Percentiles rank a stretch among this genome's conserved stretches.
These are phyloP conservation scores for Juglanconis juglandina DNA, from an alignment of 2,329 filamentous ascomycete genomes.

Conservation along the genomic window DNA sequence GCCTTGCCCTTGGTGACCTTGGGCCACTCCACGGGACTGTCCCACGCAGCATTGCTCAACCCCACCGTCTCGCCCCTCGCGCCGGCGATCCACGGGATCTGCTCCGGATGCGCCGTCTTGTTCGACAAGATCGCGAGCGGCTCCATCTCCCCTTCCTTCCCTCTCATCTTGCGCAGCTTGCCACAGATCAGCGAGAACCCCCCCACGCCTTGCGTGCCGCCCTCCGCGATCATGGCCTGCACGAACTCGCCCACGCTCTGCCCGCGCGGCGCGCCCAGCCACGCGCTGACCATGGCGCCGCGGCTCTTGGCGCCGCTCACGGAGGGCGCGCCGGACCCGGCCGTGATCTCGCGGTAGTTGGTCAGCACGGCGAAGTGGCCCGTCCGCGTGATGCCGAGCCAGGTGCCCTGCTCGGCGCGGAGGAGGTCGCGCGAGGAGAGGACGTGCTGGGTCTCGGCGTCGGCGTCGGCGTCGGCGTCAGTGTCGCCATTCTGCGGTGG, in stretches of 20 bases:
- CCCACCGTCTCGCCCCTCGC: constrained; percentile 51
- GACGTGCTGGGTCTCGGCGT: constrained; percentile 33
- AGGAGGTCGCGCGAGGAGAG: constrained; percentile 62
- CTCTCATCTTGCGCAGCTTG: constrained; percentile 39
- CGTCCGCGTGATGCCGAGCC: constrained; percentile 59
- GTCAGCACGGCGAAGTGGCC: constrained; percentile 63
- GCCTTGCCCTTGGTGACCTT: constrained; percentile 55
- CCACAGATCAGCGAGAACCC: constrained; percentile 67
- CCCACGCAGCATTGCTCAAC: constrained; percentile 60
- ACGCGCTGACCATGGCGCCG: constrained; percentile 62
- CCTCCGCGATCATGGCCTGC: constrained; percentile 47
- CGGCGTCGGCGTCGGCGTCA: background rate
- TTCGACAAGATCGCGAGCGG: constrained; percentile 62
- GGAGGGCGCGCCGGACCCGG: constrained; percentile 48
- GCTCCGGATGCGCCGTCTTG: constrained; percentile 47
- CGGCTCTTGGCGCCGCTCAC: constrained; percentile 55
- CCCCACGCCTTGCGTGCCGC: constrained; percentile 57
- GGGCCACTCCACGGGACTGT: constrained; percentile 53
- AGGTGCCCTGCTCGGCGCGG: constrained; percentile 60
- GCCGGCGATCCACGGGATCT: constrained; percentile 58
- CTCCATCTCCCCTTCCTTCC: constrained; percentile 31
- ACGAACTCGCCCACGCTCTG: constrained; percentile 50
- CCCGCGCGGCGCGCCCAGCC: constrained; percentile 50
- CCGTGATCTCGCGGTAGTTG: constrained; percentile 59
- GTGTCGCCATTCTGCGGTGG: constrained; percentile 10